These are phyloP conservation scores for Teunomyces pallodes DNA, from an alignment of 805 yeast genomes.

Conservation along the genomic window DNA sequence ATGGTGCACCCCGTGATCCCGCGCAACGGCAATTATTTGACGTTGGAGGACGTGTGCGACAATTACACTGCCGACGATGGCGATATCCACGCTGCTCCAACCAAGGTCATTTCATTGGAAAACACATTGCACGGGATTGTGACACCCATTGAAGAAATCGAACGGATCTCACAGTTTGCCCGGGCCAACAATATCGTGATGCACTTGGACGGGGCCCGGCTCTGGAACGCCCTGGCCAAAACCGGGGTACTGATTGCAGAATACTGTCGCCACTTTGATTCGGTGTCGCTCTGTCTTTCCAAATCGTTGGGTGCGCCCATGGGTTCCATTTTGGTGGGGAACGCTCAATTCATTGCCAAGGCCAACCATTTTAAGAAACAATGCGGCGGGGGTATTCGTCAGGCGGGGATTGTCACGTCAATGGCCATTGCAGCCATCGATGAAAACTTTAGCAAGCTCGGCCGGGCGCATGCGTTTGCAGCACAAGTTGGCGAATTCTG, in stretches of 20 bases:
- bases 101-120: slow-evolving; percentile 78
- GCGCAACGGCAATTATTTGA: slow-evolving; percentile 68
- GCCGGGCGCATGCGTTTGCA: slow-evolving; percentile 50
- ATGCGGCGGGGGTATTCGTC: slow-evolving; percentile 91
- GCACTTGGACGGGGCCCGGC: slow-evolving; percentile 94
- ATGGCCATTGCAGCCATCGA: slow-evolving; percentile 82
- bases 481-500: slow-evolving; percentile 54
- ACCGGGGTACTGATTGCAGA: slow-evolving; percentile 66
- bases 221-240: slow-evolving; percentile 85
- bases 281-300: slow-evolving; percentile 86
- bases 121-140: slow-evolving; percentile 85
- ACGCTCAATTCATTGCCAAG: slow-evolving; percentile 52
- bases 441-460: slow-evolving; percentile 61
- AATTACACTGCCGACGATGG: slow-evolving; percentile 68
- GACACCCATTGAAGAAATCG: slow-evolving; percentile 75
- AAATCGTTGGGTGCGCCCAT: slow-evolving; percentile 93
- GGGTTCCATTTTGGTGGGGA: slow-evolving; percentile 83
- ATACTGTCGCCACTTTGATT: slow-evolving; percentile 76
- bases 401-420: slow-evolving; percentile 73
- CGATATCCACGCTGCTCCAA: slow-evolving; percentile 87
- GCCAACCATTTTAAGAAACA: slow-evolving; percentile 89
- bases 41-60: slow-evolving; percentile 74
- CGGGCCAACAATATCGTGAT: slow-evolving; percentile 53
- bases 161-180: slow-evolving; percentile 69
- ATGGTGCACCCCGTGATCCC: slow-evolving; percentile 87